Evolutionary conservation across 345 rosid species (phyloP), one percentile per base, ranked within the genome.

Genomic region (Linum usitatissimum): DNA sequence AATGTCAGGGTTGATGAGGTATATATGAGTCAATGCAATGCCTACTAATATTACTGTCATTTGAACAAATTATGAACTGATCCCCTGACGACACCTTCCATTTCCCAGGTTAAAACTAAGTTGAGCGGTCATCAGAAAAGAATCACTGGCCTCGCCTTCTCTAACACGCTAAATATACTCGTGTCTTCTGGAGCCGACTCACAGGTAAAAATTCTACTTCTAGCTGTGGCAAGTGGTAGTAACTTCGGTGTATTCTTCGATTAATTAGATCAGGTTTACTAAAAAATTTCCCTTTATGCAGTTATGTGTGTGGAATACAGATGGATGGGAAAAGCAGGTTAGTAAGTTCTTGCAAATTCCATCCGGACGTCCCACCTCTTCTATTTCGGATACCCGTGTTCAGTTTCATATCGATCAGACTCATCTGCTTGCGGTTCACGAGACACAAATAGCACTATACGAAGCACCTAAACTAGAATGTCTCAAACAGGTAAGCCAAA

Each of bases 1-100:
- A 84, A 86, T 80, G 91, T 84, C 61, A 74, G 91, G 67, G 87
- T 86, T 48, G 96, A 89, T 64, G 87, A 89, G 91, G 96, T 86
- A 34, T 34, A 34, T 34, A 34, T 34, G 38, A 34, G 19, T 17
- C 21, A 53, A 53, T 53, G 19, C 17, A 20, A 20, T 17, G 18
- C 19, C 56, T 53, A 23, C 28, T 23, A 23, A 23, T 23, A 23
- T 7, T 34, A 34, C 38, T 34, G 38, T 51, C 55, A 53, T 53
- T 53, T 53, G 38, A 4, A 34, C 38, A 34, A 34, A 34, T 34
- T 34, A 34, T 34, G 38, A 34, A 34, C 38, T 1, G 38, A 34
- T 34, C 38, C 38, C 38, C 3, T 34, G 38, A 34, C 38, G 38
- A 34, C 38, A 7, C 5, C 38, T 4, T 34, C 38, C 5, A 1